Evolutionary conservation across 768 basidiomycete species (phyloP).

Genomic region (Boletus tomentosulus): DNA sequence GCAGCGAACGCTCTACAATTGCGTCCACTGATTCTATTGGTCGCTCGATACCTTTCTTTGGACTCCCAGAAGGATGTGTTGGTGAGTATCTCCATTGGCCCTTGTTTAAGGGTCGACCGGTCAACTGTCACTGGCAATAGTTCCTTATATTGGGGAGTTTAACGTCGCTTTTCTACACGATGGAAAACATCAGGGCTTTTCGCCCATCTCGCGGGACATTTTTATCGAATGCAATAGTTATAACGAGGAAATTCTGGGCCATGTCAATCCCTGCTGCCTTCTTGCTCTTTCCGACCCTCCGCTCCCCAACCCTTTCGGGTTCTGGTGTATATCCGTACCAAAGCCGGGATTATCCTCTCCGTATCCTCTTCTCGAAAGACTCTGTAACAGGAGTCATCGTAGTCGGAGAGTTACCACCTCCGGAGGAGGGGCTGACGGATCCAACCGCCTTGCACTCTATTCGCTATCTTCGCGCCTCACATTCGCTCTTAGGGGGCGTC

Average conservation of each 20-base stretch:
- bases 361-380: constrained; percentile 60
- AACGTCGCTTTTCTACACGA: constrained; percentile 11
- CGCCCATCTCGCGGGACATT: not conserved
- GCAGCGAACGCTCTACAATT: constrained; percentile 27
- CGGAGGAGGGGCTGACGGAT: constrained; percentile 25
- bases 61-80: constrained; percentile 17
- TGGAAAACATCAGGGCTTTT: not conserved
- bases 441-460: constrained; percentile 41
- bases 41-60: constrained; percentile 14
- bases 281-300: constrained; percentile 39
- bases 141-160: constrained; percentile 24
- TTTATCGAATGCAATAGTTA: not conserved
- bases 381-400: constrained; percentile 79
- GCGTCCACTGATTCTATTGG: constrained; percentile 18
- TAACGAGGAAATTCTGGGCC: constrained; percentile 8
- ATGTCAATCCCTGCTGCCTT: constrained; percentile 28
- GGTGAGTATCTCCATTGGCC: constrained; percentile 11
- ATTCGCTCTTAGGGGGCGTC: constrained; percentile 67
- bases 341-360: constrained; percentile 53
- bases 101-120: not conserved
- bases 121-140: constrained; percentile 6
- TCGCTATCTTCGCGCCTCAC: constrained; percentile 60
- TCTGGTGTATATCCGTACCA: constrained; percentile 47
- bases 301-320: constrained; percentile 55
- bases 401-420: constrained; percentile 67